Evolutionary conservation across 805 yeast species (phyloP).

Genomic region (Soucietia sequanensis): DNA sequence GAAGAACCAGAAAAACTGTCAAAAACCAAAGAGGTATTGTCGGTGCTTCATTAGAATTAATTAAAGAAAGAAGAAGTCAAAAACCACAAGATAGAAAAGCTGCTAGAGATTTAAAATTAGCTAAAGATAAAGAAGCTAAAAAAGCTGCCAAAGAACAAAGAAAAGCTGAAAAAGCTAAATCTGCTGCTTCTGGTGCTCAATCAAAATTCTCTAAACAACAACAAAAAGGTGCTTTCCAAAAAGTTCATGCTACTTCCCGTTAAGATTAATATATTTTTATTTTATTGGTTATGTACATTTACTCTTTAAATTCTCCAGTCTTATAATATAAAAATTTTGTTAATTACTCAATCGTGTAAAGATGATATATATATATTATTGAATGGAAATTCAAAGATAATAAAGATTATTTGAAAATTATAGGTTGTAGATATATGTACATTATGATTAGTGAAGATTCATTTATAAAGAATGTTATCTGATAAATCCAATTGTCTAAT

Average conservation of each 20-base stretch:
- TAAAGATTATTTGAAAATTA: too few species aligned
- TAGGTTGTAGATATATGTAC: too few species aligned
- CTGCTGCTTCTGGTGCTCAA: slow-evolving; percentile 69
- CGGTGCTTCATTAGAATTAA: slow-evolving; percentile 98
- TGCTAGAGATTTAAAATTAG: slow-evolving; percentile 87
- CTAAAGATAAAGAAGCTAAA: slow-evolving; percentile 82
- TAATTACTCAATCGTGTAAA: too few species aligned
- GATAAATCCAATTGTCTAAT: too few species aligned
- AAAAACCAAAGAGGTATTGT: slow-evolving; percentile 99
- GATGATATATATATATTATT: too few species aligned
- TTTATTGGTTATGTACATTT: too few species aligned
- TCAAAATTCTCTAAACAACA: slow-evolving; percentile 86
- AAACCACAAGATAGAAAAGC: slow-evolving; percentile 99
- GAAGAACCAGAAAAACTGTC: slow-evolving; percentile 95
- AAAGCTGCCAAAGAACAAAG: slow-evolving; percentile 91
- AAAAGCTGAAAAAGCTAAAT: slow-evolving; percentile 89
- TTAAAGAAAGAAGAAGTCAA: slow-evolving; percentile 94
- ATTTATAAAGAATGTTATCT: too few species aligned
- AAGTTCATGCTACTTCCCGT: slow-evolving; percentile 96
- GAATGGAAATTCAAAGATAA: too few species aligned
- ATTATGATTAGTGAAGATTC: too few species aligned
- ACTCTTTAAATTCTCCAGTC: too few species aligned
- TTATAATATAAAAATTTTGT: too few species aligned
- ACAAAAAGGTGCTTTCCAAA: slow-evolving; percentile 97
- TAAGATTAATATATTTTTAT: too few species aligned